Evolutionary conservation across 306 rosid genomes (phyloP).

Genomic region (Dicorynia guianensis): DNA sequence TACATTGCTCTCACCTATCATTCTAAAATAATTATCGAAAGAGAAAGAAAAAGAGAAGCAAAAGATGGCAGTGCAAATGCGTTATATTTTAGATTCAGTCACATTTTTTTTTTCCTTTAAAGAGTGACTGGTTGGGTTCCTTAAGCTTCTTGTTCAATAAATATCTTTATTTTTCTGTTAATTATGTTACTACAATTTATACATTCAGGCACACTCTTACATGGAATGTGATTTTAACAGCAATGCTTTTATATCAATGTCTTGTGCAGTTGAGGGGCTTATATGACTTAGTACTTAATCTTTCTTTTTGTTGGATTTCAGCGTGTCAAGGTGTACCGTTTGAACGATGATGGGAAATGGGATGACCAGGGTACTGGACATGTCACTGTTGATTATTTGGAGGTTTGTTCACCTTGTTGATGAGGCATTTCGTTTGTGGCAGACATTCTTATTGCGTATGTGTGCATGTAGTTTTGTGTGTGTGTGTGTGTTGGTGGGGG

Average conservation of each 20-base stretch:
- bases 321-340: conserved; percentile 96
- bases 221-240: background rate
- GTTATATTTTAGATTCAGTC: conserved; percentile 29
- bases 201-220: conserved; percentile 19
- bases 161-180: conserved; percentile 14
- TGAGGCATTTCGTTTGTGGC: conserved; percentile 36
- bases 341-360: conserved; percentile 91
- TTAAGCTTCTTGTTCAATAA: conserved; percentile 30
- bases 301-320: conserved; percentile 52
- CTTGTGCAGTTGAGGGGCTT: conserved; percentile 9
- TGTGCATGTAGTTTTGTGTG: too few relatives aligned
- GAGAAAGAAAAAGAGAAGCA: conserved; percentile 20
- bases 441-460: conserved; percentile 4
- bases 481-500: background rate
- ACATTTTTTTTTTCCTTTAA: background rate
- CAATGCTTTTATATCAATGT: conserved; percentile 5
- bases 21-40: conserved; percentile 9
- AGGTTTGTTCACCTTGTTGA: conserved; percentile 60
- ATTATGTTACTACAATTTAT: conserved; percentile 12
- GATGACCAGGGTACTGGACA: conserved; percentile 99
- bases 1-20: conserved; percentile 1
- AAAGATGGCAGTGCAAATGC: conserved; percentile 1
- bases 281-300: conserved; percentile 3
- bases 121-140: conserved; percentile 14
- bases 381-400: conserved; percentile 83